Base-by-base conservation (phyloP, 148 eudicot species). In the Selenicereus undatus region DNA sequence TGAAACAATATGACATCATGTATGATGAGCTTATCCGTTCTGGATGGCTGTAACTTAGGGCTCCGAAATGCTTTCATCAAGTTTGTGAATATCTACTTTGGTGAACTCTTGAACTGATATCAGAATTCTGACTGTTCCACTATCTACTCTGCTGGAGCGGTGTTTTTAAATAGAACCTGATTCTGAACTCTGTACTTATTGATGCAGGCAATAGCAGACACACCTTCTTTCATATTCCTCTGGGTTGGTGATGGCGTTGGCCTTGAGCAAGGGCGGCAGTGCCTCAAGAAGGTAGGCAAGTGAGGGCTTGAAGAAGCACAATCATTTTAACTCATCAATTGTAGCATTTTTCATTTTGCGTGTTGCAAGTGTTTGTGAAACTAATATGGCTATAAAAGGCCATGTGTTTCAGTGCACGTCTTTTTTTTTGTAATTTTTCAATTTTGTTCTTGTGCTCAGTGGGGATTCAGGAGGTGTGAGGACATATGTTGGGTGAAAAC, bases 181-280 rank as follows among this genome's bases (percentile, higher is more conserved):
- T 71, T 54, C 42, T 80, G 64, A 54, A 56, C 17, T 68, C 32
- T 72, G 45, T 75, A 3, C 78, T 48, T 62, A 43, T 83, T 56
- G 64, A 74, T 75, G 78, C 91, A 96, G 99, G 94, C 95, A 80
- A 93, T 96, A 80, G 99, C 99, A 70, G 99, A 96, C 86, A 93
- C 99, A 21, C 99, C 99, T 65, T 93, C 99, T 84, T 96, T 96
- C 77, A 87, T 96, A 54, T 96, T 96, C 84, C 99, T 96, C 78
- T 93, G 99, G 97, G 99, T 96, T 83, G 99, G 99, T 83, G 99
- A 96, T 89, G 98, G 98, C 42, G 90, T 89, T 78, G 99, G 99
- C 81, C 98, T 96, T 76, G 98, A 96, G 85, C 99, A 91, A 86
- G 99, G 99, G 62, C 92, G 99, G 17, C 98, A 91, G 80, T 96